phyloP scores from a whole-genome alignment of 805 yeast genomes.

The Grigorovia yakushimaensis region DNA sequence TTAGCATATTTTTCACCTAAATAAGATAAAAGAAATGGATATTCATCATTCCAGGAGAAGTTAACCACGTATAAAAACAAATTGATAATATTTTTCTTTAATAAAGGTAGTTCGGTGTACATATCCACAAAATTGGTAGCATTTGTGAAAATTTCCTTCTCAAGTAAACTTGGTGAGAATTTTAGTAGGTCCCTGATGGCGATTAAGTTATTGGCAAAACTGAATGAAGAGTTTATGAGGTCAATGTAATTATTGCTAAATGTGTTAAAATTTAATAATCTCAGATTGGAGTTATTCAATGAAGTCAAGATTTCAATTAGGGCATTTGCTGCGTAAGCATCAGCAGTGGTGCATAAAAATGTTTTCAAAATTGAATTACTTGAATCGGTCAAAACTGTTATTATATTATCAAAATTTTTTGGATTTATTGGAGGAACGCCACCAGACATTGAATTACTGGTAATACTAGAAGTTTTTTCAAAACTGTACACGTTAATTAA shows the following conservation, averaged over 20 bases:
- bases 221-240: constrained; percentile 43
- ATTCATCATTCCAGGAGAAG: constrained; percentile 46
- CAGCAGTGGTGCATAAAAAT: constrained; percentile 46
- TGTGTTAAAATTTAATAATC: constrained; percentile 3
- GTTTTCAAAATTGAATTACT: constrained; percentile 32
- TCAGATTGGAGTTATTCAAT: not conserved
- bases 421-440: not conserved
- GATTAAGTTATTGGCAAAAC: constrained; percentile 47
- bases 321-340: constrained; percentile 32
- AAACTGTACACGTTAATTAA: constrained; percentile 47
- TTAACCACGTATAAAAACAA: constrained; percentile 49
- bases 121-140: constrained; percentile 49
- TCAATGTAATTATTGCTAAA: constrained; percentile 12
- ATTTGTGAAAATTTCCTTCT: constrained; percentile 44
- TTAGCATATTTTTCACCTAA: constrained; percentile 58
- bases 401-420: not conserved
- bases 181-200: constrained; percentile 44
- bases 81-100: constrained; percentile 44
- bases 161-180: constrained; percentile 53
- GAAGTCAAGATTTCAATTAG: constrained; percentile 14
- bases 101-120: constrained; percentile 35
- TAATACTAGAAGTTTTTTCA: constrained; percentile 41
- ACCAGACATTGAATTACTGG: constrained; percentile 34
- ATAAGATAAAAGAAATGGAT: constrained; percentile 76
- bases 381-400: constrained; percentile 13